These are phyloP conservation scores for Hansfordia pulvinata DNA, from an alignment of 2,329 filamentous ascomycete genomes.

Conservation along the genomic window DNA sequence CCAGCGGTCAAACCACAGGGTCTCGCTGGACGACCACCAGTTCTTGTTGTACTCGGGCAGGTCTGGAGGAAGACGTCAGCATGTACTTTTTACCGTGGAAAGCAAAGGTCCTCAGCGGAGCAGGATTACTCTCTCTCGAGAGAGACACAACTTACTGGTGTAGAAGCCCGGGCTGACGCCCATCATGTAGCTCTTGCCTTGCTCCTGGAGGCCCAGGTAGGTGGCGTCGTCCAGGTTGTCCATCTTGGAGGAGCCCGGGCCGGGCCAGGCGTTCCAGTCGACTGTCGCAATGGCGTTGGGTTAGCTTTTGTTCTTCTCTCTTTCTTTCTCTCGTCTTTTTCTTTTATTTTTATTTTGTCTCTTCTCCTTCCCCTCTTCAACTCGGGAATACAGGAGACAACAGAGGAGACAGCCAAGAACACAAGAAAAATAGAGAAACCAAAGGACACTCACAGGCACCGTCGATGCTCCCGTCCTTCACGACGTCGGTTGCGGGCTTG, in stretches of 20 bases:
- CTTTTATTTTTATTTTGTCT: not conserved
- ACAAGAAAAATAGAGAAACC: not conserved
- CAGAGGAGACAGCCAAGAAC: not conserved
- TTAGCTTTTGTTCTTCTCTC: no score
- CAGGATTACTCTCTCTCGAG: conserved; percentile 41
- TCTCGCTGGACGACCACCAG: conserved; percentile 40
- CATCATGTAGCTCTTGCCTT: conserved; percentile 37
- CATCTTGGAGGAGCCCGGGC: conserved; percentile 22
- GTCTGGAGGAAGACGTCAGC: conserved; percentile 22
- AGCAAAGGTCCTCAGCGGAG: conserved; percentile 38
- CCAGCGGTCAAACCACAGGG: conserved; percentile 44
- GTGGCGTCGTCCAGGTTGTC: conserved; percentile 22
- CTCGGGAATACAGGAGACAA: not conserved
- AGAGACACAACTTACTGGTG: conserved; percentile 30
- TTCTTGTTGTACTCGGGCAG: conserved; percentile 36
- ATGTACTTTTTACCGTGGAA: conserved; percentile 3
- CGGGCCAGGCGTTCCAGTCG: conserved; percentile 35
- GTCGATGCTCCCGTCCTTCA: conserved; percentile 12
- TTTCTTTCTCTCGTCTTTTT: no score
- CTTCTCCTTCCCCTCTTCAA: not conserved
- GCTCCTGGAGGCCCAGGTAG: conserved; percentile 21
- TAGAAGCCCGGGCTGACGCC: conserved; percentile 26
- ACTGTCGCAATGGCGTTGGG: no score
- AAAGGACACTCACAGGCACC: conserved; percentile 14
- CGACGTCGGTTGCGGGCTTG: conserved; percentile 21